Percentiles rank a stretch among this genome's conserved stretches.
These are phyloP conservation scores for Perilla frutescens DNA, from an alignment of 257 asterid genomes.

Conservation along the genomic window DNA sequence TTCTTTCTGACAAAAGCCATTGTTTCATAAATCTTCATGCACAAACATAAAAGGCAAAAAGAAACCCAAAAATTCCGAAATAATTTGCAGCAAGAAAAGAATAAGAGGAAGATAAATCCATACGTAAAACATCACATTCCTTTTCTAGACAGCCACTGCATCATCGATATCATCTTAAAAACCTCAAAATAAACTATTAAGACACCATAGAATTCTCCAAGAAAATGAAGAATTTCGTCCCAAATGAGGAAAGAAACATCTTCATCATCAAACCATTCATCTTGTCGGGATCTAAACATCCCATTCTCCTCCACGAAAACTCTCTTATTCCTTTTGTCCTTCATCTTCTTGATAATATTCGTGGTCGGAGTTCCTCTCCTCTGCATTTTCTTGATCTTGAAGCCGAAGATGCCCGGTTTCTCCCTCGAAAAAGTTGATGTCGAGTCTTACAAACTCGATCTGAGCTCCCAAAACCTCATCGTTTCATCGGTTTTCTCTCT, in stretches of 20 bases:
- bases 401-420: constrained; percentile 63
- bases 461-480: constrained; percentile 41
- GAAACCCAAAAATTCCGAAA: constrained; percentile 16
- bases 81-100: constrained; percentile 57
- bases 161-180: constrained; percentile 28
- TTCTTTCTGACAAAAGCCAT: constrained; percentile 27
- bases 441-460: constrained; percentile 54
- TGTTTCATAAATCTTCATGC: constrained; percentile 34
- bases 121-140: constrained; percentile 58
- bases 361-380: constrained; percentile 42
- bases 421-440: constrained; percentile 51
- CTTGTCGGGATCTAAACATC: constrained; percentile 25
- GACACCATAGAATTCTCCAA: constrained; percentile 32
- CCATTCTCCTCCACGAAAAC: constrained; percentile 48
- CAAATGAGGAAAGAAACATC: constrained; percentile 34
- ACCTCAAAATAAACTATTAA: constrained; percentile 28
- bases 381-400: constrained; percentile 42
- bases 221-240: constrained; percentile 27
- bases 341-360: constrained; percentile 41
- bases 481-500: constrained; percentile 55
- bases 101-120: constrained; percentile 38
- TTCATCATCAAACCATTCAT: background rate
- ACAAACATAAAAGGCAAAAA: constrained; percentile 25
- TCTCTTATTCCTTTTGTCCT: constrained; percentile 43
- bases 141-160: constrained; percentile 18